phyloP scores from a whole-genome alignment of 1,284 basidiomycete genomes.

The Cryptococcus sp. region DNA sequence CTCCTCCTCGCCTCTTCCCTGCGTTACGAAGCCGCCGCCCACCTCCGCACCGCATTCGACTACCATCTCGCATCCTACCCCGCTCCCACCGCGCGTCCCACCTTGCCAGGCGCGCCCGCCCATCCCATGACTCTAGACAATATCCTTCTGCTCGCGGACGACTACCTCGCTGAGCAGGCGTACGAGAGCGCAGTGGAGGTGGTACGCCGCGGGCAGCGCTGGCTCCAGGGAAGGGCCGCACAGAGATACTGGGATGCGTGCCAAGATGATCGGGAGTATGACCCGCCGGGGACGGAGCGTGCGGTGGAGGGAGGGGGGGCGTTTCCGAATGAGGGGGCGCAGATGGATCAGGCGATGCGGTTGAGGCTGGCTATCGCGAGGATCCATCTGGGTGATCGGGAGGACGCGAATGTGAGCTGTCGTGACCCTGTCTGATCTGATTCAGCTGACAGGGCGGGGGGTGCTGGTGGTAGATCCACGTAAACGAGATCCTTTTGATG shows the following conservation, averaged over 20 bases:
- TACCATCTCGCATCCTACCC: constrained; percentile 53
- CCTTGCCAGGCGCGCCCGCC: constrained; percentile 14
- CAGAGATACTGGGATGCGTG: constrained; percentile 73
- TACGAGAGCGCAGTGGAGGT: constrained; percentile 66
- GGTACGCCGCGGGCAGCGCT: constrained; percentile 73
- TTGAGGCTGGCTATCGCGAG: constrained; percentile 82
- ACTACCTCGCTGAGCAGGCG: constrained; percentile 69
- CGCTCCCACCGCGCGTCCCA: constrained; percentile 9
- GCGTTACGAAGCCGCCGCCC: constrained; percentile 59
- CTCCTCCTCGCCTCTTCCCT: constrained; percentile 71
- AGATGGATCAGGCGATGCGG: constrained; percentile 74
- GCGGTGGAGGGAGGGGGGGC: constrained; percentile 37
- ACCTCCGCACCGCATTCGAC: constrained; percentile 64
- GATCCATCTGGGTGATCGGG: constrained; percentile 72
- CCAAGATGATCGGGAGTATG: constrained; percentile 85
- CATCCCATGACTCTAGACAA: constrained; percentile 49
- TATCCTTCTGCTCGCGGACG: constrained; percentile 71
- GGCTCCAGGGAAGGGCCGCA: constrained; percentile 77
- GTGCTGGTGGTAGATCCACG: constrained; percentile 62
- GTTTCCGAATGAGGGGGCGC: constrained; percentile 54
- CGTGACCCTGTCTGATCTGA: neutral
- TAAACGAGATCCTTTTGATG: constrained; percentile 51
- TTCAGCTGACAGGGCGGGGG: constrained; percentile 1
- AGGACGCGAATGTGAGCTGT: constrained; percentile 72
- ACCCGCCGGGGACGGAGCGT: constrained; percentile 53